A percentile compares a stretch with the other conserved stretches of the same genome.
Conservation (phyloP, 225 moss, liverwort and hornwort genomes). For the Anthoceros angustus region DNA sequence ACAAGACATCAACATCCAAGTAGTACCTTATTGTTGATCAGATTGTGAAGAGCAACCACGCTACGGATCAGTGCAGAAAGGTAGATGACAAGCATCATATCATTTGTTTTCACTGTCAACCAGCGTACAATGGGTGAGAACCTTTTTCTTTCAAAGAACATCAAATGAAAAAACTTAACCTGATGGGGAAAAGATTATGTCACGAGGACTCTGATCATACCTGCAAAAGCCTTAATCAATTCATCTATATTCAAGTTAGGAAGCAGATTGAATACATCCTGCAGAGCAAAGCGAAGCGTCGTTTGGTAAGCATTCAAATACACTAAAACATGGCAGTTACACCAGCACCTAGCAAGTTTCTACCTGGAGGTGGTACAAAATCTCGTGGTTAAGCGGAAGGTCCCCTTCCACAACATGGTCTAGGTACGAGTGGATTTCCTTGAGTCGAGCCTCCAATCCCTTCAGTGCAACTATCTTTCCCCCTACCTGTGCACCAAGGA, state of each 20-base stretch:
- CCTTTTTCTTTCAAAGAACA: background rate
- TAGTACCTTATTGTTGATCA: constrained; percentile 94
- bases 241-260: constrained; percentile 96
- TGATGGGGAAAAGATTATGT: background rate
- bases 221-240: constrained; percentile 89
- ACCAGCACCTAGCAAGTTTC: background rate
- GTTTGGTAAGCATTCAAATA: background rate
- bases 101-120: constrained; percentile 91
- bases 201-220: constrained; percentile 18
- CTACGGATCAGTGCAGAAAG: constrained; percentile 96
- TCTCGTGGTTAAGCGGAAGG: constrained; percentile 92
- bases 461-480: constrained; percentile 95
- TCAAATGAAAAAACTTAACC: background rate
- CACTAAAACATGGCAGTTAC: background rate
- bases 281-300: constrained; percentile 15
- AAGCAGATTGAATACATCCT: constrained; percentile 96
- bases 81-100: constrained; percentile 99
- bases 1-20: background rate
- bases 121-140: background rate
- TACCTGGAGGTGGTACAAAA: constrained; percentile 93
- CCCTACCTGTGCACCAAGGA: constrained; percentile 42
- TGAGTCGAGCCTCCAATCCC: constrained; percentile 86
- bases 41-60: constrained; percentile 92
- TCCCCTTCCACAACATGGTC: constrained; percentile 91
- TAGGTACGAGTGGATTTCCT: constrained; percentile 89